These are phyloP conservation scores for Crithidia expoeki DNA, from an alignment of 208 protist genomes.

Conservation along the genomic window DNA sequence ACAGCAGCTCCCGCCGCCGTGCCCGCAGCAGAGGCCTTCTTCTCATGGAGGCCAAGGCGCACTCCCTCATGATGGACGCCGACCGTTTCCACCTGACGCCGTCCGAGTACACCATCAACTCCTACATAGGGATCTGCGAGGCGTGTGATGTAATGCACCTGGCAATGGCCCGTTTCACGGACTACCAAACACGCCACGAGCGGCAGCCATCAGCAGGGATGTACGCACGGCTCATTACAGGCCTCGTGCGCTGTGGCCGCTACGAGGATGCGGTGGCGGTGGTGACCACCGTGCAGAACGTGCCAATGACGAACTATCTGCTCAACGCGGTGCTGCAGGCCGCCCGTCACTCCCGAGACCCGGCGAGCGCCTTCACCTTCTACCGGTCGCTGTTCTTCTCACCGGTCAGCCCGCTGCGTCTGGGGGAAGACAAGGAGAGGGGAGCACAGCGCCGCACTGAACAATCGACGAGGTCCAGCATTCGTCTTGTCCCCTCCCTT, in stretches of 20 bases:
- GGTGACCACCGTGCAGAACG: constrained; percentile 66
- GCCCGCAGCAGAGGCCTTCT: constrained; percentile 23
- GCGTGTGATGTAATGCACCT: constrained; percentile 72
- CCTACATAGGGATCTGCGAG: constrained; percentile 78
- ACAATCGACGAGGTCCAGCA: constrained; percentile 3
- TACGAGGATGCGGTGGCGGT: constrained; percentile 64
- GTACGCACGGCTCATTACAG: constrained; percentile 63
- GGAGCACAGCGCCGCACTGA: constrained; percentile 2
- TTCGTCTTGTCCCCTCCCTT: constrained; percentile 35
- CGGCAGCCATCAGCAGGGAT: constrained; percentile 59
- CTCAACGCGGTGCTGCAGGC: constrained; percentile 75
- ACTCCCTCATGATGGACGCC: constrained; percentile 80
- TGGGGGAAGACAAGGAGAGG: background rate
- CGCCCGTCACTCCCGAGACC: constrained; percentile 62
- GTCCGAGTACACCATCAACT: constrained; percentile 73
- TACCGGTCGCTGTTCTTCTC: constrained; percentile 59
- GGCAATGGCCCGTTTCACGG: constrained; percentile 70
- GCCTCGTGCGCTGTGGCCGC: constrained; percentile 65
- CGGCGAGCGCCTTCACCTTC: constrained; percentile 64
- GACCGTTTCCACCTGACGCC: constrained; percentile 75
- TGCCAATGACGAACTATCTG: constrained; percentile 55
- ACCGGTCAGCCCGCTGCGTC: constrained; percentile 12
- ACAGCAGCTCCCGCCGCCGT: constrained; percentile 4
- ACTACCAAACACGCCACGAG: constrained; percentile 76
- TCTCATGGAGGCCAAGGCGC: constrained; percentile 70